Evolutionary conservation across 257 asterid genomes (phyloP).

Genomic region (Solanum peruvianum): DNA sequence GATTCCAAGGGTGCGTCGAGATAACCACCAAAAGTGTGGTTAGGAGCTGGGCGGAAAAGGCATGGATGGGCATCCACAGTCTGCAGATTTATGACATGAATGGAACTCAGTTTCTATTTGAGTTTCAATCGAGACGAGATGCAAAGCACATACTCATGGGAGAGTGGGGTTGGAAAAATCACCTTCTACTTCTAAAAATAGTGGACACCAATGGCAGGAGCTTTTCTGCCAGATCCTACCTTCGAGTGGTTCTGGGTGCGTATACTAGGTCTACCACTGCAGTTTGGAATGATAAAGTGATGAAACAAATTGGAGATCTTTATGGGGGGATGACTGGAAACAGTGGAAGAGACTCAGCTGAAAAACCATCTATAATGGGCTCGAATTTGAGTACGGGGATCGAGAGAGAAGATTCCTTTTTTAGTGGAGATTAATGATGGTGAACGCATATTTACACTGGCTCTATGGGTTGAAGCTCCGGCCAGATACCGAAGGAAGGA

Average conservation of each 20-base stretch:
- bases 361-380: background rate
- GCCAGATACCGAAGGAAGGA: background rate
- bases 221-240: background rate
- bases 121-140: background rate
- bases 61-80: background rate
- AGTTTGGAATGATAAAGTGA: background rate
- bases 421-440: background rate
- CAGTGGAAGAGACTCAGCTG: background rate
- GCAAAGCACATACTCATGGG: background rate
- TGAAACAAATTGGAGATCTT: background rate
- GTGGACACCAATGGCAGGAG: fast-evolving
- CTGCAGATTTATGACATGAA: background rate
- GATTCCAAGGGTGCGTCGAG: background rate
- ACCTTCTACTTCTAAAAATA: background rate
- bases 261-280: background rate
- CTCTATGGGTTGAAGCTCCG: background rate
- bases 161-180: background rate
- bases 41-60: background rate
- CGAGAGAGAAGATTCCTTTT: background rate
- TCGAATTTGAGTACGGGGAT: background rate
- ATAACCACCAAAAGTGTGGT: background rate
- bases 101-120: background rate
- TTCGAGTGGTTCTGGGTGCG: background rate
- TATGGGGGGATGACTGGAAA: background rate
- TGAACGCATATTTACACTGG: background rate